Evolutionary conservation across 805 yeast genomes (phyloP), one percentile per base, ranked within the genome.

Genomic region (Lipomyces sp.): DNA sequence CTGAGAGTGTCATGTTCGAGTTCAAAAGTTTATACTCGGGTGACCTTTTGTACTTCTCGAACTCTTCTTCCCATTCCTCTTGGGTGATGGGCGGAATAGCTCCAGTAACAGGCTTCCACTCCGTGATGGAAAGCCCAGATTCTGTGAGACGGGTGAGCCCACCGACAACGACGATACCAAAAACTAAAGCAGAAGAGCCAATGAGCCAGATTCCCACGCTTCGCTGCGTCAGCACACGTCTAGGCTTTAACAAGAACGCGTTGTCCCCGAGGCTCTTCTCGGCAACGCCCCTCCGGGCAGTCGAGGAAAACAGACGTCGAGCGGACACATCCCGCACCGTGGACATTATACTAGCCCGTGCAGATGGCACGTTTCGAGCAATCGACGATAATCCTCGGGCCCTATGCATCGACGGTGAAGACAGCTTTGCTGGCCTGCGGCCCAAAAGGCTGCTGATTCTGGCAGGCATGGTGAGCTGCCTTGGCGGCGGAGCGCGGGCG

Each of bases 51-150:
- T 93, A 93, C 64, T 87, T 85, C 24, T 67, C 73, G 64, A 93
- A 93, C 66, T 91, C 97, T 22, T 62, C 78, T 60, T 80, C 82
- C 98, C 98, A 93, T 55, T 93, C 90, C 43, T 71, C 70, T 61
- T 87, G 82, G 52, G 71, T 79, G 62, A 85, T 65, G 0, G 98
- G 98, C 2, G 99, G 99, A 13, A 93, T 68, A 1, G 95, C 72
- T 41, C 99, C 99, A 0, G 98, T 88, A 24, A 93, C 89, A 1
- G 99, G 99, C 67, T 83, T 87, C 99, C 99, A 93, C 65, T 93
- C 98, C 1, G 98, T 93, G 66, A 93, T 93, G 42, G 95, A 85
- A 40, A 93, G 74, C 0, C 98, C 99, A 0, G 96, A 86, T 65
- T 93, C 99, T 0, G 98, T 93, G 39, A 93, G 75, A 63, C 99